Percentiles rank a stretch among this genome's conserved stretches.
Evolutionary conservation across 208 protist species (phyloP).

Genomic region (Leishmania amazonensis): DNA sequence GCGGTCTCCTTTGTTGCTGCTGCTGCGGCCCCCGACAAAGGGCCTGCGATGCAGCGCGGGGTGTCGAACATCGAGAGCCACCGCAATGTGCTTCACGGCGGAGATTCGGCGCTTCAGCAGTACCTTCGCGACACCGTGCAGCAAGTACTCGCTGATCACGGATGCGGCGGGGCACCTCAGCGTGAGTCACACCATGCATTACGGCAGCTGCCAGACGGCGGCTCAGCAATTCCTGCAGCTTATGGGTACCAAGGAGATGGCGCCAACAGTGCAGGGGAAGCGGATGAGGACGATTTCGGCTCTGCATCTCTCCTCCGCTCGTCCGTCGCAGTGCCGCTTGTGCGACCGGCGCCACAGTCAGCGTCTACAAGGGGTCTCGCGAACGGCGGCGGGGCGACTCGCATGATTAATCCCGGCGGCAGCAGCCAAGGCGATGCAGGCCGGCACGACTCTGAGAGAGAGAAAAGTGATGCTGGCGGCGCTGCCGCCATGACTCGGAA

Average conservation of each 20-base stretch:
- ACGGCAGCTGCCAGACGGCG: neutral
- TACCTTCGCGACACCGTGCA: slow-evolving; percentile 32
- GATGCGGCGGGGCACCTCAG: neutral
- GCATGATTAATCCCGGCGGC: neutral
- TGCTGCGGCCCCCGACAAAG: neutral
- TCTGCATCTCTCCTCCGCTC: slow-evolving; percentile 22
- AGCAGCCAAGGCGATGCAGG: neutral
- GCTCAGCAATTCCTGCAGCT: neutral
- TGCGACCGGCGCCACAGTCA: neutral
- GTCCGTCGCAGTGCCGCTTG: slow-evolving; percentile 12
- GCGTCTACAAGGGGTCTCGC: neutral
- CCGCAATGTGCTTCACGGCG: slow-evolving; percentile 4
- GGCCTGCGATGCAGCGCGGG: neutral
- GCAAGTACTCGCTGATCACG: slow-evolving; percentile 18
- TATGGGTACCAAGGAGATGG: neutral
- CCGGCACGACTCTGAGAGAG: neutral
- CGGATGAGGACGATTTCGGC: slow-evolving; percentile 25
- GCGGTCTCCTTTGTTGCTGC: neutral
- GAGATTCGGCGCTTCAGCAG: slow-evolving; percentile 17
- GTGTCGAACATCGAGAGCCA: too few relatives aligned
- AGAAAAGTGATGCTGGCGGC: neutral
- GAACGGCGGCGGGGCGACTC: neutral
- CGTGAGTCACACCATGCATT: neutral
- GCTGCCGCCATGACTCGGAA: neutral
- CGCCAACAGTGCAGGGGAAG: neutral